Conservation (phyloP, 1,139 yeast species). For the Nakaseomyces uthaithaninus region DNA sequence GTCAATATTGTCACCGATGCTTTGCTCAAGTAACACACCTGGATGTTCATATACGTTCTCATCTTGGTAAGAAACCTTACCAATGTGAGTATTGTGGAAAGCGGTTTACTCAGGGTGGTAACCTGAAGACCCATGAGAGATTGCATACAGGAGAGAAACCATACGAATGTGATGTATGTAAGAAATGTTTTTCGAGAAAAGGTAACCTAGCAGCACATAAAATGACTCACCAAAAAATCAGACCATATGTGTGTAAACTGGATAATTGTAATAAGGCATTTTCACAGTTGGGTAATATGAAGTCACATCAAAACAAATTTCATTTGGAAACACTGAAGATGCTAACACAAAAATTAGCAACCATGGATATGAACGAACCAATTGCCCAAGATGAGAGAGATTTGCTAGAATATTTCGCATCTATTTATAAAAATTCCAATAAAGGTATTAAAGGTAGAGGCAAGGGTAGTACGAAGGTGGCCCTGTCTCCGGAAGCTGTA, state of each 20-base stretch:
- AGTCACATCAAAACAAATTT: slow-evolving; percentile 87
- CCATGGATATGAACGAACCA: slow-evolving; percentile 38
- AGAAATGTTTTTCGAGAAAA: slow-evolving; percentile 71
- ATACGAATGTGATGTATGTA: slow-evolving; percentile 68
- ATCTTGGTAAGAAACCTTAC: slow-evolving; percentile 72
- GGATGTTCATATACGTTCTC: slow-evolving; percentile 72
- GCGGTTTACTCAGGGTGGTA: slow-evolving; percentile 87
- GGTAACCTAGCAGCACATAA: slow-evolving; percentile 86
- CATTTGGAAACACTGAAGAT: slow-evolving; percentile 63
- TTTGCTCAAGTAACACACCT: slow-evolving; percentile 71
- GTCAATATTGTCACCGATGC: slow-evolving; percentile 60
- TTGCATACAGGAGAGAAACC: slow-evolving; percentile 92
- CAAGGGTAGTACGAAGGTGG: slow-evolving; percentile 31
- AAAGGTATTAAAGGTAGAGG: slow-evolving; percentile 91
- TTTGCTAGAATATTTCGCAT: slow-evolving; percentile 66
- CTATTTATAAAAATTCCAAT: slow-evolving; percentile 76
- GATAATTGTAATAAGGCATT: slow-evolving; percentile 80
- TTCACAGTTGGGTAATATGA: slow-evolving; percentile 86
- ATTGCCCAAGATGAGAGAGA: slow-evolving; percentile 61
- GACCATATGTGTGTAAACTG: slow-evolving; percentile 73
- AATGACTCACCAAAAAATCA: slow-evolving; percentile 69
- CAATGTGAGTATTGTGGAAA: slow-evolving; percentile 73
- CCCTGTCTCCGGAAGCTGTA: slow-evolving; percentile 3
- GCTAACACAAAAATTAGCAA: slow-evolving; percentile 56
- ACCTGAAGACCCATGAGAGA: slow-evolving; percentile 76